A percentile compares a stretch with the other conserved stretches of the same genome.
Conservation (phyloP, 257 asterid species). For the Lantana camara region DNA sequence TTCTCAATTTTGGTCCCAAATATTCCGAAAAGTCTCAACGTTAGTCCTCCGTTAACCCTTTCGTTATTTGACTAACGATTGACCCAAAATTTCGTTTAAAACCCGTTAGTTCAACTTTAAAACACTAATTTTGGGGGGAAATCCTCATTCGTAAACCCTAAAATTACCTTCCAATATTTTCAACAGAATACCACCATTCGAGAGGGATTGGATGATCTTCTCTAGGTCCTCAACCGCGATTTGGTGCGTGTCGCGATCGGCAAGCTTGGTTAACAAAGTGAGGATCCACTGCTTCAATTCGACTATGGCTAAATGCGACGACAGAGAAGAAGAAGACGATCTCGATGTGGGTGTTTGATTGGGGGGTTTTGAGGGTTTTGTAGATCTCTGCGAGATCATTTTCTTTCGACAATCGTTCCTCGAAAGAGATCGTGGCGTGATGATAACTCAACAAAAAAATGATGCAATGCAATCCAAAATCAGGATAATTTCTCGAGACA, state of each 20-base stretch:
- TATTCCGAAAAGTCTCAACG: too few relatives aligned
- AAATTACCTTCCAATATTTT: too few relatives aligned
- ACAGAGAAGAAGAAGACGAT: conserved; percentile 65
- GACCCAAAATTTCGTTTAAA: too few relatives aligned
- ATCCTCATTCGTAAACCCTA: too few relatives aligned
- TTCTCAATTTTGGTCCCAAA: too few relatives aligned
- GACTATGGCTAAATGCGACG: conserved; percentile 87
- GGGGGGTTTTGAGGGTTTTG: conserved; percentile 76
- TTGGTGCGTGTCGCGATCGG: conserved; percentile 98
- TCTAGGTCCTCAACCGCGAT: conserved; percentile 96
- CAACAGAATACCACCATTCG: conserved; percentile 88
- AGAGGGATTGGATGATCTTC: conserved; percentile 67
- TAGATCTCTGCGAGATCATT: conserved; percentile 64
- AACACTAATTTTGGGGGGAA: too few relatives aligned
- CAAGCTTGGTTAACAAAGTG: conserved; percentile 83
- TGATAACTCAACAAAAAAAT: neutral
- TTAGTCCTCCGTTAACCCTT: too few relatives aligned
- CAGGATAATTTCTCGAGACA: neutral
- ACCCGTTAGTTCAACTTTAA: too few relatives aligned
- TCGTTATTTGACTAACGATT: too few relatives aligned
- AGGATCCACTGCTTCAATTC: conserved; percentile 90
- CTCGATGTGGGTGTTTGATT: conserved; percentile 48
- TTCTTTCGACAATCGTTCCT: conserved; percentile 6
- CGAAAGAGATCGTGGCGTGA: neutral
- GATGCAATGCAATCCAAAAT: neutral